These are phyloP conservation scores for Phytophthora lateralis DNA, from an alignment of 352 stramenopile species.

Conservation along the genomic window DNA sequence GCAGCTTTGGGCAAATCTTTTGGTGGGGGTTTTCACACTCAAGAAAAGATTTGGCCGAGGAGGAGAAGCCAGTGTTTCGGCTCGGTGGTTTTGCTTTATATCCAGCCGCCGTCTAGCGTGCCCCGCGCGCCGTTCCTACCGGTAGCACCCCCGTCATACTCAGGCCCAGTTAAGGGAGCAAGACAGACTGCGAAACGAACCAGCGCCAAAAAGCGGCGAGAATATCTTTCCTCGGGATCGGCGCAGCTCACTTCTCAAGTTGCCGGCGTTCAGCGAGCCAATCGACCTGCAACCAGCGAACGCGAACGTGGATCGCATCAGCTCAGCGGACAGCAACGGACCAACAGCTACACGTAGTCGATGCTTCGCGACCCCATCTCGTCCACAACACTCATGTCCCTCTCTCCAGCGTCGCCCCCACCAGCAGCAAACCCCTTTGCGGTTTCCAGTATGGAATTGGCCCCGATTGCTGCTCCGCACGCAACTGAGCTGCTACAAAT, in stretches of 20 bases:
- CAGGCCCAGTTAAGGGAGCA: conserved; percentile 10
- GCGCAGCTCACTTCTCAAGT: conserved; percentile 50
- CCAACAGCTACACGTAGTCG: conserved; percentile 11
- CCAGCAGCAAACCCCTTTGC: conserved; percentile 10
- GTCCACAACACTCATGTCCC: conserved; percentile 29
- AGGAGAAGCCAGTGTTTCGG: conserved; percentile 19
- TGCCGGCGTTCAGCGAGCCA: conserved; percentile 14
- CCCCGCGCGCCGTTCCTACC: background rate
- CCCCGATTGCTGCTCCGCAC: conserved; percentile 19
- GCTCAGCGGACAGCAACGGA: conserved; percentile 6
- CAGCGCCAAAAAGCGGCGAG: conserved; percentile 11
- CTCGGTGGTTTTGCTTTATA: conserved; percentile 17
- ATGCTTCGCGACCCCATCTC: conserved; percentile 36
- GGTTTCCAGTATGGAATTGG: conserved; percentile 13
- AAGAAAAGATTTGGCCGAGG: background rate
- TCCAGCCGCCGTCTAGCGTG: conserved; percentile 9
- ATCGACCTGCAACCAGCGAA: conserved; percentile 8
- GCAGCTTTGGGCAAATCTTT: conserved; percentile 8
- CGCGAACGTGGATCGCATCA: conserved; percentile 11
- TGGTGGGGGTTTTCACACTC: conserved; percentile 14
- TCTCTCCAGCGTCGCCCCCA: conserved; percentile 22
- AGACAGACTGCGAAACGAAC: conserved; percentile 35
- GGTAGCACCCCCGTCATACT: conserved; percentile 2
- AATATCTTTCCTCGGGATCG: conserved; percentile 46
- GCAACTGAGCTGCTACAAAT: conserved; percentile 23